Percentiles rank a stretch among this genome's conserved stretches.
phyloP scores from a whole-genome alignment of 345 rosid genomes.

The Brassica juncea region DNA sequence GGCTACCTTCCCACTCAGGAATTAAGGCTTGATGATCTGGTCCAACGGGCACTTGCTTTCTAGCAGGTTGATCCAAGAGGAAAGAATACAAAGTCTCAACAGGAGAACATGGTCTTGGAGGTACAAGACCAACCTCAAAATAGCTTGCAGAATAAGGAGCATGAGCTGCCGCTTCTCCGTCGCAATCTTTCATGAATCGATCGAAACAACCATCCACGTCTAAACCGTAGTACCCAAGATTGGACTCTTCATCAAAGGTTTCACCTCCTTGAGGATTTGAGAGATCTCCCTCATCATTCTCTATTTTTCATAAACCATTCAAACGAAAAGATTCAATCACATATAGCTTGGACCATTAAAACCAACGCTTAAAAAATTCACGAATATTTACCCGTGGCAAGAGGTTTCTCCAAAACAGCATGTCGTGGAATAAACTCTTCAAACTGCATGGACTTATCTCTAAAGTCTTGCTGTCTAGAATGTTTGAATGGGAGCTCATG shows the following conservation, averaged over 20 bases:
- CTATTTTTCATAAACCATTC: constrained; percentile 36
- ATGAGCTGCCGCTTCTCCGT: constrained; percentile 38
- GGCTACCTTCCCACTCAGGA: constrained; percentile 45
- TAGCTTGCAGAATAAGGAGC: constrained; percentile 42
- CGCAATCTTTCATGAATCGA: constrained; percentile 43
- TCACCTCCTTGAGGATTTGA: constrained; percentile 34
- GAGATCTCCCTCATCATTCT: constrained; percentile 35
- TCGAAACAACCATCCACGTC: constrained; percentile 39
- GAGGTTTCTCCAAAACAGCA: constrained; percentile 22
- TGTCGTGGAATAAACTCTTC: constrained; percentile 37
- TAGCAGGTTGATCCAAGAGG: constrained; percentile 42
- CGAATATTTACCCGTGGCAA: constrained; percentile 41
- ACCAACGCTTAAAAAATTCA: not conserved
- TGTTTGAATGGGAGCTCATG: constrained; percentile 51
- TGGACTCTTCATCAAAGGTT: constrained; percentile 34
- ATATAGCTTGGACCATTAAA: constrained; percentile 1
- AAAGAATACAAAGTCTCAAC: constrained; percentile 39
- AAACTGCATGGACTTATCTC: constrained; percentile 39
- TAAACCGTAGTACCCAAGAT: constrained; percentile 32
- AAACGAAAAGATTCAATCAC: constrained; percentile 12
- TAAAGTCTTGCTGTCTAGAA: constrained; percentile 42
- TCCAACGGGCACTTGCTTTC: constrained; percentile 56
- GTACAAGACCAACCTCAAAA: constrained; percentile 35
- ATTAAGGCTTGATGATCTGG: constrained; percentile 56
- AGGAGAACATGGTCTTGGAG: constrained; percentile 39